These are phyloP conservation scores for Colletotrichum echinochloae DNA, from an alignment of 2,329 filamentous ascomycete genomes.

Conservation along the genomic window DNA sequence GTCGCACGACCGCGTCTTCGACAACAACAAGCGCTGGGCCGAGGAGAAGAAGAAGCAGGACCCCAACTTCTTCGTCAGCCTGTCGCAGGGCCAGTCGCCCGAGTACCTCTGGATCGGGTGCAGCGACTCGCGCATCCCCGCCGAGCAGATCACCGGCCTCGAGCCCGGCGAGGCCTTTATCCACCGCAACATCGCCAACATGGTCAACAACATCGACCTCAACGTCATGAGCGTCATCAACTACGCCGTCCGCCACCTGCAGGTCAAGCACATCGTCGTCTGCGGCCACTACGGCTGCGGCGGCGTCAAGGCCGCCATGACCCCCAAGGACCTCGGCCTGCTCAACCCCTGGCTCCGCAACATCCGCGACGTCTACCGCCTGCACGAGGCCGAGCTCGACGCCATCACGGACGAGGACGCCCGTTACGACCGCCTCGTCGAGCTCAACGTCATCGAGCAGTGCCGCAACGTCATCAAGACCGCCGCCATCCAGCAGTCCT, in stretches of 20 bases:
- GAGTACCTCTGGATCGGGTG: conserved; percentile 92
- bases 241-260: conserved; percentile 84
- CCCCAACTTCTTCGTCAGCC: conserved; percentile 73
- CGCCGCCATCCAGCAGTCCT: conserved; percentile 80
- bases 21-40: conserved; percentile 76
- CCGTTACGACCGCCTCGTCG: conserved; percentile 78
- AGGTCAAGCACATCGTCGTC: conserved; percentile 84
- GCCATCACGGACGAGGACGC: conserved; percentile 67
- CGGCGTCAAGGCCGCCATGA: conserved; percentile 81
- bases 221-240: conserved; percentile 86
- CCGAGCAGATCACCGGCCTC: conserved; percentile 85
- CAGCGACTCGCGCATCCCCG: conserved; percentile 91
- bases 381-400: conserved; percentile 78
- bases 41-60: conserved; percentile 68
- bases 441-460: conserved; percentile 85
- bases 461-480: conserved; percentile 85
- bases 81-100: conserved; percentile 73
- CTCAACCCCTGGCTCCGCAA: conserved; percentile 81
- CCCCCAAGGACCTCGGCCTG: conserved; percentile 75
- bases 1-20: conserved; percentile 75
- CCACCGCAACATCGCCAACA: conserved; percentile 95
- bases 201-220: conserved; percentile 83
- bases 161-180: conserved; percentile 93
- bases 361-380: conserved; percentile 79
- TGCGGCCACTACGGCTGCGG: conserved; percentile 85